phyloP scores from a whole-genome alignment of 2,329 filamentous ascomycete genomes.

The Ophiosphaerella herpotricha region DNA sequence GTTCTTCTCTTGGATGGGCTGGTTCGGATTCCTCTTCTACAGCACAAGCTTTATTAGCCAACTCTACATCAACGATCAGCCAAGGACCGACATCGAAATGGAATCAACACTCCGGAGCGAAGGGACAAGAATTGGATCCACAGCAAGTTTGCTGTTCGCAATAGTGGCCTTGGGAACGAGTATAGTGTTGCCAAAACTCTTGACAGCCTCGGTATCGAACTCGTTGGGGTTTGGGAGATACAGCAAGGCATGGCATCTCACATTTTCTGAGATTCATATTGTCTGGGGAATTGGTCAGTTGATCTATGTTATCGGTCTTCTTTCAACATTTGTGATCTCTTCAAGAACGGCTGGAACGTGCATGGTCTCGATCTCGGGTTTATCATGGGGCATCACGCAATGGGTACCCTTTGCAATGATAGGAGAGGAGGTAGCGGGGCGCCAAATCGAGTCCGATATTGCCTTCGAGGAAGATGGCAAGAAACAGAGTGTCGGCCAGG shows the following conservation, averaged over 20 bases:
- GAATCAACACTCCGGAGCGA: too few relatives aligned
- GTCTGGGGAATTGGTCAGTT: too few relatives aligned
- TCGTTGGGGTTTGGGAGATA: too few relatives aligned
- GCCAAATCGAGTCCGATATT: not conserved
- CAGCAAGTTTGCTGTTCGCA: constrained; percentile 9
- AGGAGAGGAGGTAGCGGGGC: constrained; percentile 24
- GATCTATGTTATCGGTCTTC: too few relatives aligned
- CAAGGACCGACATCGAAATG: not conserved
- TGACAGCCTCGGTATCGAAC: too few relatives aligned
- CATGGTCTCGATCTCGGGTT: constrained; percentile 9
- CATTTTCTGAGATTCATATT: too few relatives aligned
- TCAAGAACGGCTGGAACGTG: too few relatives aligned
- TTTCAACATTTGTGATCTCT: too few relatives aligned
- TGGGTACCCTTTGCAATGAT: constrained; percentile 38
- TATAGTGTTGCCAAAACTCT: not conserved
- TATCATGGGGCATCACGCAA: constrained; percentile 38
- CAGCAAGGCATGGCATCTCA: too few relatives aligned
- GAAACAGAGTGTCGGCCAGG: constrained; percentile 1
- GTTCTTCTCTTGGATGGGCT: constrained; percentile 53
- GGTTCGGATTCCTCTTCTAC: constrained; percentile 43
- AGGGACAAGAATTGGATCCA: constrained; percentile 7
- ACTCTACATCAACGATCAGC: constrained; percentile 9
- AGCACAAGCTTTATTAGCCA: constrained; percentile 15
- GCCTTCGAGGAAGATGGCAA: not conserved
- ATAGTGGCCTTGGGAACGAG: constrained; percentile 7